Conservation (phyloP, 2,329 filamentous ascomycete species). For the Fusarium mundagurra region DNA sequence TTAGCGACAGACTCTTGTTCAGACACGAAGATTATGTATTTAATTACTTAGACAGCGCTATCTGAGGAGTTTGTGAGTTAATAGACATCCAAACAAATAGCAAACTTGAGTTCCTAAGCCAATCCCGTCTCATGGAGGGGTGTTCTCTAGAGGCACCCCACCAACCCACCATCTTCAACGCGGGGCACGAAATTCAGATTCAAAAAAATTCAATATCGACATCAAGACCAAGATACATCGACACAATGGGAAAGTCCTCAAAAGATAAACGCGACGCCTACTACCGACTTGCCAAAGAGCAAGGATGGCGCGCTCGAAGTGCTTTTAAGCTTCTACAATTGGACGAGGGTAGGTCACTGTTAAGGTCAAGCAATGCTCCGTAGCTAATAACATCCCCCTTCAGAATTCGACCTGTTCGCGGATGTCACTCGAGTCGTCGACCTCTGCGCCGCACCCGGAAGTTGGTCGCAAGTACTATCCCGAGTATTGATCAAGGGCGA, state of each 20-base stretch:
- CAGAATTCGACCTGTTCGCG: constrained; percentile 93
- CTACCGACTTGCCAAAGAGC: constrained; percentile 96
- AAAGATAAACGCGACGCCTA: constrained; percentile 99
- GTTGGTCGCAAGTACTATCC: constrained; percentile 97
- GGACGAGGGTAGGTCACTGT: constrained; percentile 70
- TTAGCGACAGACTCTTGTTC: neutral
- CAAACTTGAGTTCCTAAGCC: neutral
- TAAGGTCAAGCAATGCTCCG: neutral
- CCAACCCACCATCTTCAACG: constrained; percentile 33
- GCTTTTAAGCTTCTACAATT: constrained; percentile 98
- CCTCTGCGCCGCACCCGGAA: constrained; percentile 93
- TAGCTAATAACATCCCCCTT: constrained; percentile 18
- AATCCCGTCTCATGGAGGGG: constrained; percentile 13
- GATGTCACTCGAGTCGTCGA: constrained; percentile 93
- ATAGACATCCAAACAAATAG: constrained; percentile 4
- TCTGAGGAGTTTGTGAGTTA: neutral
- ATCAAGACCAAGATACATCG: neutral
- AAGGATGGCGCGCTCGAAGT: constrained; percentile 95
- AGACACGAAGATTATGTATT: neutral
- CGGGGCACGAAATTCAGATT: constrained; percentile 43
- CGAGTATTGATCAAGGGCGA: constrained; percentile 93
- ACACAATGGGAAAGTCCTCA: constrained; percentile 89
- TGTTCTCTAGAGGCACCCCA: constrained; percentile 19
- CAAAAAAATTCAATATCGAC: constrained; percentile 28
- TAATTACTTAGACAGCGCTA: neutral